Base-by-base conservation (phyloP, 2,329 filamentous ascomycete species). In the Alternaria sp. region DNA sequence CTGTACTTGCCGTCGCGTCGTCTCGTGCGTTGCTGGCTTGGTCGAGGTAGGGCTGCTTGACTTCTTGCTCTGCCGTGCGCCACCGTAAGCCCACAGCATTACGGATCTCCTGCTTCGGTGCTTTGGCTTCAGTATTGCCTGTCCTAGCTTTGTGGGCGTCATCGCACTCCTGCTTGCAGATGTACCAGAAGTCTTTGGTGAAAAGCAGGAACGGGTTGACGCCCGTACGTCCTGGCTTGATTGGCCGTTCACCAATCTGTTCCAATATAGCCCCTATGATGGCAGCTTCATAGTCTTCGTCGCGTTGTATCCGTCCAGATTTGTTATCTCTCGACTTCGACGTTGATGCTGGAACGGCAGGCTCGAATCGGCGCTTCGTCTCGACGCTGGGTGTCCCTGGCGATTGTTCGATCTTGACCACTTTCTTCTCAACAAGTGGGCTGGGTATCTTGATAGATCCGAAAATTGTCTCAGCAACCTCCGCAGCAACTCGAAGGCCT, bases 141-240 rank as follows among this genome's bases (percentile, higher is more conserved):
- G 89, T 90, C 30, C 88, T 86, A 4, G 87, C 83, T 59, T 87
- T 86, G 26, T 90, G 87, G n/a, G 87, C 87, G 56, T 90, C 87
- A 65, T 91, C 88, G 73, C 90, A 92, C 72, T 91, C 86, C 5
- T 86, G 81, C 74, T 89, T 89, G 69, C 86, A 87, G 43, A 83
- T 82, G 47, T 85, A 82, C 88, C 88, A 91, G 67, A 87, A 85
- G 72, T 89, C 90, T 70, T 94, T 96, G 77, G 94, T 95, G 81
- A 92, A 99, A 54, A 97, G 86, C 26, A 97, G 86, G 79, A 97
- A 98, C 0, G 95, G 92, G 75, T 96, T 98, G 5, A 91, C 89
- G 0, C 90, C 89, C 1, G 90, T 86, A 68, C 95, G 92, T 55
- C 85, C 82, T 5, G 95, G 94, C 55, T 88, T 90, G 60, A 86